Conservation (phyloP, 2,329 filamentous ascomycete genomes). For the Samsoniella hepiali region DNA sequence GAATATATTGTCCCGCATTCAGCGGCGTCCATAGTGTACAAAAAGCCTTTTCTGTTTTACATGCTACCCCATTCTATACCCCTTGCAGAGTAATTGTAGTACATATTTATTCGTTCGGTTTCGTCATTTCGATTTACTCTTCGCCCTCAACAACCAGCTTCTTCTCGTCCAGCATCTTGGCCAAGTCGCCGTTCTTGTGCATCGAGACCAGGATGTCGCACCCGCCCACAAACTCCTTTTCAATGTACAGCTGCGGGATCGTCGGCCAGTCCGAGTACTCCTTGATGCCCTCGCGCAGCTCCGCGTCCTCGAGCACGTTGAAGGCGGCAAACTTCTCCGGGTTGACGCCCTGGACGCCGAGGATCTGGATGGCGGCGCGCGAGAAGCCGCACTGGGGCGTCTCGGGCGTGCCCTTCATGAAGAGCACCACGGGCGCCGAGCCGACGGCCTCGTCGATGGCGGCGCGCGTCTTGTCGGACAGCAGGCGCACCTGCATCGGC, state of each 20-base stretch:
- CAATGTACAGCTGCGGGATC: constrained; percentile 92
- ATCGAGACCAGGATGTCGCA: constrained; percentile 96
- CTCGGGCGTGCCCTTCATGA: constrained; percentile 99
- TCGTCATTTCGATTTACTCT: constrained; percentile 29
- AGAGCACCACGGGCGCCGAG: constrained; percentile 89
- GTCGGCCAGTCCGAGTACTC: constrained; percentile 99
- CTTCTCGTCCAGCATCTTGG: constrained; percentile 90
- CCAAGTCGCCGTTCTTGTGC: constrained; percentile 93
- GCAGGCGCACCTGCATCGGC: constrained; percentile 56
- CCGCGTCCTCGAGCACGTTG: constrained; percentile 90
- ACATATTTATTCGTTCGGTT: not conserved
- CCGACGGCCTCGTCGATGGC: constrained; percentile 89
- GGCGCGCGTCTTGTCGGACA: constrained; percentile 74
- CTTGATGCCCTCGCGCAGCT: constrained; percentile 89
- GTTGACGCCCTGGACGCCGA: constrained; percentile 92
- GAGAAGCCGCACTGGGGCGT: constrained; percentile 97
- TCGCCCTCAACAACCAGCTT: constrained; percentile 66
- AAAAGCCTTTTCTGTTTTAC: constrained; percentile 12
- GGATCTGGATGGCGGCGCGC: constrained; percentile 87
- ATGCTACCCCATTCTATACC: not conserved
- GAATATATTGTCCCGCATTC: not conserved
- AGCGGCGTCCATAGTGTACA: constrained; percentile 11
- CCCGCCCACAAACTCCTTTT: constrained; percentile 95
- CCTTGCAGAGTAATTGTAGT: not conserved
- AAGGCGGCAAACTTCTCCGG: constrained; percentile 96